Percentiles rank a stretch among this genome's conserved stretches.
phyloP scores from a whole-genome alignment of 805 yeast species.

The Teunomyces tritomae region DNA sequence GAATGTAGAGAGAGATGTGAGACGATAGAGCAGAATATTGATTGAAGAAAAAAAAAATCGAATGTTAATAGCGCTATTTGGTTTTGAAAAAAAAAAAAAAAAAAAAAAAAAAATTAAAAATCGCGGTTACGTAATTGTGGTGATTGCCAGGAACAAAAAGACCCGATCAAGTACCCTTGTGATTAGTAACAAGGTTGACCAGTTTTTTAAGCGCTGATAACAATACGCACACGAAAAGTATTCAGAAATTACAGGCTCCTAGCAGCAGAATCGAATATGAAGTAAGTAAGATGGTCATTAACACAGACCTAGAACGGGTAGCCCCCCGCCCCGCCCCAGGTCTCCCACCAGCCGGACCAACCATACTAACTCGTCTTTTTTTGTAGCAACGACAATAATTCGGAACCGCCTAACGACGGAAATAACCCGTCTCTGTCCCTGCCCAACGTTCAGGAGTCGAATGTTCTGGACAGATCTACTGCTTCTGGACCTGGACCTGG shows the following conservation, averaged over 20 bases:
- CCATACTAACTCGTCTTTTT: neutral
- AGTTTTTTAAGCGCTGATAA: neutral
- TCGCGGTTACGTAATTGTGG: constrained; percentile 1
- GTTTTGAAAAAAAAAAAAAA: neutral
- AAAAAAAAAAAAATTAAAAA: neutral
- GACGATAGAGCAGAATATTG: too few species aligned
- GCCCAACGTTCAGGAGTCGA: neutral
- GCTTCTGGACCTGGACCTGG: neutral
- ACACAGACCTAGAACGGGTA: too few species aligned
- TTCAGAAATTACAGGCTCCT: neutral
- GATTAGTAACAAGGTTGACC: neutral
- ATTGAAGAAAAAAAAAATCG: neutral
- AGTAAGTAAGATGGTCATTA: neutral
- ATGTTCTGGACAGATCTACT: too few species aligned
- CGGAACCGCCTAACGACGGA: neutral
- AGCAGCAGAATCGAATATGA: neutral
- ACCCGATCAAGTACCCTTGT: neutral
- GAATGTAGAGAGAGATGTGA: too few species aligned
- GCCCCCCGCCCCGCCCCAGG: too few species aligned
- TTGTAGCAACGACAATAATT: neutral
- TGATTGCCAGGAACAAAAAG: neutral
- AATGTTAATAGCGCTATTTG: neutral
- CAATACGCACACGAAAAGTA: neutral
- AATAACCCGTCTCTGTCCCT: constrained; percentile 1
- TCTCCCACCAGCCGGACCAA: too few species aligned